Percentiles rank a stretch among this genome's conserved stretches.
These are phyloP conservation scores for Metarhizium guizhouense DNA, from an alignment of 2,329 filamentous ascomycete species.

Conservation along the genomic window DNA sequence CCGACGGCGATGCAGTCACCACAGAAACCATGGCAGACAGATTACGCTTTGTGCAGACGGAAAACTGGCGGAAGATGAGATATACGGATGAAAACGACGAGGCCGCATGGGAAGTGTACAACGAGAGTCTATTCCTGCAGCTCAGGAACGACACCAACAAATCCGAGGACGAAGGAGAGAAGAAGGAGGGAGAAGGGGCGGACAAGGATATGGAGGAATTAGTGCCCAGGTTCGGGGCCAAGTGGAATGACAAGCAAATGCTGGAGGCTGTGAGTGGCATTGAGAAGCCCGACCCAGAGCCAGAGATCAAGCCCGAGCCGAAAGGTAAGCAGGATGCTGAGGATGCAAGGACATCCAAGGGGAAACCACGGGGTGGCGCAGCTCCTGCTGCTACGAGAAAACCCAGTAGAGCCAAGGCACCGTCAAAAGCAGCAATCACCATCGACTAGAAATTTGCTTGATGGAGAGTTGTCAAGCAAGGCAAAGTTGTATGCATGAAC, in stretches of 20 bases:
- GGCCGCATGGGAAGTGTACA: slow-evolving; percentile 67
- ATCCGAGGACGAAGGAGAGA: slow-evolving; percentile 2
- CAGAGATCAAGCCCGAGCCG: slow-evolving; percentile 18
- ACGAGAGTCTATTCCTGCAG: slow-evolving; percentile 52
- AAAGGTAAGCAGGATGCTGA: slow-evolving; percentile 14
- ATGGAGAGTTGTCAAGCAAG: neutral
- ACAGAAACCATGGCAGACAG: slow-evolving; percentile 67
- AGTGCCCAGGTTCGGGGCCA: slow-evolving; percentile 29
- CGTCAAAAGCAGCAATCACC: slow-evolving; percentile 9
- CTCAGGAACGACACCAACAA: slow-evolving; percentile 10
- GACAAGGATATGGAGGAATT: slow-evolving; percentile 22
- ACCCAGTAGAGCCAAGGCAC: slow-evolving; percentile 13
- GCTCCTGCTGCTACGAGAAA: slow-evolving; percentile 18
- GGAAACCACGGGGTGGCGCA: slow-evolving; percentile 16
- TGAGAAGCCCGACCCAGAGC: slow-evolving; percentile 20
- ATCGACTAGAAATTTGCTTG: slow-evolving; percentile 3
- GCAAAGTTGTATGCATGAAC: neutral
- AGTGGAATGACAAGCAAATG: slow-evolving; percentile 35
- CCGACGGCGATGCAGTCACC: slow-evolving; percentile 55
- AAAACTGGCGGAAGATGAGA: slow-evolving; percentile 69
- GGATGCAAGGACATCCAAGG: slow-evolving; percentile 19
- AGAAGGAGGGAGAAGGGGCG: slow-evolving; percentile 8
- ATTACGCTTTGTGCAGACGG: slow-evolving; percentile 68
- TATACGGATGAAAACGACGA: slow-evolving; percentile 77
- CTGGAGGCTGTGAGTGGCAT: slow-evolving; percentile 38